phyloP scores from a whole-genome alignment of 805 yeast genomes.

The Wickerhamiella cacticola region DNA sequence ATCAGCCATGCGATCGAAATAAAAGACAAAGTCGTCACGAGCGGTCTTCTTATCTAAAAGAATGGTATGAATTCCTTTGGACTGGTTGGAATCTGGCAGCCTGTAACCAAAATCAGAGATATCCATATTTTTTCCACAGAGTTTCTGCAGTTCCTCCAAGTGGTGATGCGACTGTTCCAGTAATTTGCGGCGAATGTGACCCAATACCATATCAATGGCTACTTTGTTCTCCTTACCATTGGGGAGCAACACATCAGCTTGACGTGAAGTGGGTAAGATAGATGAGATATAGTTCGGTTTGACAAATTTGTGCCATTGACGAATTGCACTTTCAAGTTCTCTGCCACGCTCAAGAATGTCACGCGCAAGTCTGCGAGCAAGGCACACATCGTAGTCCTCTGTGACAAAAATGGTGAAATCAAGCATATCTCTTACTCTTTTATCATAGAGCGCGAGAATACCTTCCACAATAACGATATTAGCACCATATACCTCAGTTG shows the following conservation, averaged over 20 bases:
- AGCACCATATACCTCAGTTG: slow-evolving; percentile 79
- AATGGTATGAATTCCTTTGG: slow-evolving; percentile 58
- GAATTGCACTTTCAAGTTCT: slow-evolving; percentile 66
- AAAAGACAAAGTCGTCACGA: slow-evolving; percentile 72
- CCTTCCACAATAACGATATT: slow-evolving; percentile 91
- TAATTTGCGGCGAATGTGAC: slow-evolving; percentile 66
- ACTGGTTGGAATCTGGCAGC: slow-evolving; percentile 46
- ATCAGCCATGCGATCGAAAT: slow-evolving; percentile 71
- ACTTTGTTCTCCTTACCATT: slow-evolving; percentile 71
- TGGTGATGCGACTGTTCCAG: slow-evolving; percentile 54
- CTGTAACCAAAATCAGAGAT: slow-evolving; percentile 22
- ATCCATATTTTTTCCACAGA: slow-evolving; percentile 32
- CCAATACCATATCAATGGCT: slow-evolving; percentile 69
- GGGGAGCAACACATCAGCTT: slow-evolving; percentile 85
- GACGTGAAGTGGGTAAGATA: slow-evolving; percentile 61
- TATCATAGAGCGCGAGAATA: slow-evolving; percentile 66
- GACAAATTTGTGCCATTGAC: slow-evolving; percentile 84
- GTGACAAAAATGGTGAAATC: slow-evolving; percentile 85
- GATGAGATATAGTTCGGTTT: slow-evolving; percentile 78
- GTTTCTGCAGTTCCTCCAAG: slow-evolving; percentile 44
- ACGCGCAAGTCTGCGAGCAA: slow-evolving; percentile 75
- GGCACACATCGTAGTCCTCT: slow-evolving; percentile 84
- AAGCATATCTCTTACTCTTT: slow-evolving; percentile 57
- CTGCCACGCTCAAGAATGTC: slow-evolving; percentile 82
- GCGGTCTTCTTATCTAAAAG: slow-evolving; percentile 43